phyloP scores from a whole-genome alignment of 2,329 filamentous ascomycete genomes.

The Fusarium temperatum region DNA sequence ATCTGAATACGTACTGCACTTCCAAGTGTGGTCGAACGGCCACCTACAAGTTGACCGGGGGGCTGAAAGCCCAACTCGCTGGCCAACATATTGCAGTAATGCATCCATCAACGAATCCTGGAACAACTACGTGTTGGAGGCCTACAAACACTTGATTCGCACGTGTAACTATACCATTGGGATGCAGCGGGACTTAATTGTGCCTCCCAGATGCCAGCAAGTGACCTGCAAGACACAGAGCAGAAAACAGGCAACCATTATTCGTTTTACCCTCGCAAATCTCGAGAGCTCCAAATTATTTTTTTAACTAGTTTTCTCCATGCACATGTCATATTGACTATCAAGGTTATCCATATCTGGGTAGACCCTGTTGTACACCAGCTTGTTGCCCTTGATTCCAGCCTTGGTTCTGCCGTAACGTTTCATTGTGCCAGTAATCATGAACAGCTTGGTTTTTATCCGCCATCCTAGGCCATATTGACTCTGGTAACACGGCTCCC shows the following conservation, averaged over 20 bases:
- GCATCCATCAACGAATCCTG: background rate
- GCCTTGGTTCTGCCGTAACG: slow-evolving; percentile 7
- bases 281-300: fast-evolving
- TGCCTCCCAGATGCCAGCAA: background rate
- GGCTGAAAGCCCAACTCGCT: background rate
- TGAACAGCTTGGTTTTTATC: slow-evolving; percentile 29
- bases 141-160: background rate
- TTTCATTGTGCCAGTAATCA: slow-evolving; percentile 27
- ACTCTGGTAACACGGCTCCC: background rate
- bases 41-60: background rate
- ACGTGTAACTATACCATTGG: fast-evolving
- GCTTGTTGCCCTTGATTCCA: slow-evolving; percentile 12
- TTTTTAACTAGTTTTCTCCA: background rate
- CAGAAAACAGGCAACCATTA: background rate
- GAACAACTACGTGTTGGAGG: background rate
- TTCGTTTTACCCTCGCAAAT: background rate
- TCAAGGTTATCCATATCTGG: slow-evolving; percentile 17
- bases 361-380: background rate
- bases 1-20: too few relatives aligned
- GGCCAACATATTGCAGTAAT: background rate
- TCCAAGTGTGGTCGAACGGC: background rate
- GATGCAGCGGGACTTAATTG: background rate
- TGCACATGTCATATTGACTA: background rate
- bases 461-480: slow-evolving; percentile 23
- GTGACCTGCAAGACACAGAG: too few relatives aligned